Conservation (phyloP, 2,329 filamentous ascomycete species). For the Calycina herbarum region DNA sequence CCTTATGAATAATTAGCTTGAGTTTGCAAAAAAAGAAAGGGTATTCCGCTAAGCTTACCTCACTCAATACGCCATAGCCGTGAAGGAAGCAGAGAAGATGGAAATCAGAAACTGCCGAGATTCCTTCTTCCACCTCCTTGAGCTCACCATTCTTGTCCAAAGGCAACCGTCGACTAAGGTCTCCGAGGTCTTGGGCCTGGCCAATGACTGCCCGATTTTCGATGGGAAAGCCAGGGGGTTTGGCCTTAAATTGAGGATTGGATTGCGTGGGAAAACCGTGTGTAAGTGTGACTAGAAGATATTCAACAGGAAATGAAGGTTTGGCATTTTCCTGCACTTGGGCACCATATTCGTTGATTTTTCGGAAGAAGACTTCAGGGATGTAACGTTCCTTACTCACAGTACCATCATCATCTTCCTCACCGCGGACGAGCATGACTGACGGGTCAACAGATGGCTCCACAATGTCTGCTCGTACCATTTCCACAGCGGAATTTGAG, state of each 20-base stretch:
- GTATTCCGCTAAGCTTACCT: constrained; percentile 57
- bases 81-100: constrained; percentile 89
- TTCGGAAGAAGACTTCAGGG: constrained; percentile 94
- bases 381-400: constrained; percentile 79
- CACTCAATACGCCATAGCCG: constrained; percentile 75
- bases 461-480: constrained; percentile 92
- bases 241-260: constrained; percentile 71
- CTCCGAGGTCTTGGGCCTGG: constrained; percentile 76
- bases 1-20: constrained; percentile 52
- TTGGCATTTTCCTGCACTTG: constrained; percentile 98
- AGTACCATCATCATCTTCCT: constrained; percentile 77
- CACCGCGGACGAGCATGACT: constrained; percentile 91
- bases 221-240: constrained; percentile 71
- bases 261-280: constrained; percentile 89
- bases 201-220: constrained; percentile 89
- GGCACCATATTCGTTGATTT: constrained; percentile 93
- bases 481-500: constrained; percentile 93
- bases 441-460: constrained; percentile 92
- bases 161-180: constrained; percentile 64
- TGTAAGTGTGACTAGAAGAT: constrained; percentile 91
- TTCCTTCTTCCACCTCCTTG: constrained; percentile 60
- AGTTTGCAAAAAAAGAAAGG: constrained; percentile 16
- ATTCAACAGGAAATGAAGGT: constrained; percentile 93
- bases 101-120: constrained; percentile 82
- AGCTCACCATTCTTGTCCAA: constrained; percentile 56